A percentile compares a stretch with the other conserved stretches of the same genome.
These are phyloP conservation scores for Floccularia luteovirens DNA, from an alignment of 768 basidiomycete species.

Conservation along the genomic window DNA sequence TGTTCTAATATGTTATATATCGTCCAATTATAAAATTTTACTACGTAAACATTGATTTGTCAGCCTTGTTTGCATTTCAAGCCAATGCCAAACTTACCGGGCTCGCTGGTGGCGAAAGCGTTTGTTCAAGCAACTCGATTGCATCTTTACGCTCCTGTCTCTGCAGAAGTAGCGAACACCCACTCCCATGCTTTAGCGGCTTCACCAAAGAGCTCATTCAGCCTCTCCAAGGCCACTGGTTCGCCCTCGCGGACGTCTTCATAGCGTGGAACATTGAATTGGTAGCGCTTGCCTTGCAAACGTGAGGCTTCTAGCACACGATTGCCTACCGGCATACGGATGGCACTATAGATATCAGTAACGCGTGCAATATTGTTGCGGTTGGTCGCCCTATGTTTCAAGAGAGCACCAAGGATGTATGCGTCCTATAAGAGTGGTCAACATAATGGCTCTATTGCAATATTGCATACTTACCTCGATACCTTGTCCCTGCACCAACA, in stretches of 20 bases:
- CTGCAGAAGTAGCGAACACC: conserved; percentile 18
- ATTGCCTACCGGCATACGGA: conserved; percentile 18
- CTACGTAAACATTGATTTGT: too few relatives aligned
- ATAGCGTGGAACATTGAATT: conserved; percentile 16
- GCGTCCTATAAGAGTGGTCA: conserved; percentile 19
- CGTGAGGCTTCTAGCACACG: conserved; percentile 12
- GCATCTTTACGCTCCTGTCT: conserved; percentile 15
- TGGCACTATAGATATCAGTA: conserved; percentile 16
- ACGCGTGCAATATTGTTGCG: conserved; percentile 15
- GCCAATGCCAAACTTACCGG: too few relatives aligned
- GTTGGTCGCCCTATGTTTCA: conserved; percentile 10
- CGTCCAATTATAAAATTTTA: too few relatives aligned
- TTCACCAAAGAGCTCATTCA: conserved; percentile 10
- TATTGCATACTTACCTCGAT: conserved; percentile 18
- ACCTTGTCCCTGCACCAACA: conserved; percentile 20
- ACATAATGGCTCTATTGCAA: conserved; percentile 18
- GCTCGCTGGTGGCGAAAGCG: too few relatives aligned
- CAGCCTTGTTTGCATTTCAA: too few relatives aligned
- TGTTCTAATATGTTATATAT: too few relatives aligned
- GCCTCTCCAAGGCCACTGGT: conserved; percentile 11
- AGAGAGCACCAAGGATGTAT: conserved; percentile 23
- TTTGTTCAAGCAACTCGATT: conserved; percentile 8
- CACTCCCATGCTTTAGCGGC: conserved; percentile 17
- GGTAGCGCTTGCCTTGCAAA: conserved; percentile 11
- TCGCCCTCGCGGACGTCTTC: conserved; percentile 19